Base-by-base conservation (phyloP, 257 asterid genomes). In the Buddleja alternifolia region DNA sequence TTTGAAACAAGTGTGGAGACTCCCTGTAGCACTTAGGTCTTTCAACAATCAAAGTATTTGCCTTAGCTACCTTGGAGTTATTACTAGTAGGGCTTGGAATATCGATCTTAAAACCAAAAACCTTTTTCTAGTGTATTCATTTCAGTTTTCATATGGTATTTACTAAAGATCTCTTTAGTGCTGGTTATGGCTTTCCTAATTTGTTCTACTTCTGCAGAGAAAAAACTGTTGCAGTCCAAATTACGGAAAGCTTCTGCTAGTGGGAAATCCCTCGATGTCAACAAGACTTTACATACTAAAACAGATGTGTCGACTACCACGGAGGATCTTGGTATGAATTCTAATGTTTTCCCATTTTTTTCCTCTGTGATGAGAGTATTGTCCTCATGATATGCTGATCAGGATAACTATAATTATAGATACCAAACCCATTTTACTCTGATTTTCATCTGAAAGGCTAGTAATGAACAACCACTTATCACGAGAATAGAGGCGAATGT, bases 251-350 rank as follows among this genome's bases (percentile, higher is more conserved):
- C 93, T 75, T 88, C 95, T 44, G 79, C 89, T 12, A 78, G 84
- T 77, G 90, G 84, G 75, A 89, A 84, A 81, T 75, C 84, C 39
- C 70, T 14, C 32, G 86, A 83, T 68, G 66, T 79, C 57, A 79
- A 67, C 82, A 77, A 79, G 83, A 80, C 74, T 63, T 63, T 86
- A 67, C 15, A 73, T 50, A 50, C 60, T 41, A 86, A 78, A 73
- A 78, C 81, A 72, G 96, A 90, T 71, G 83, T 77, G 23, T 83
- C 99, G 48, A 94, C 97, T 54, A 85, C 96, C 60, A 94, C 99
- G 14, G 95, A 86, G 78, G 95, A 89, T 91, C 96, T 91, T 69
- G 93, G 97, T 94, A 85, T 70, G 79, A 41, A 25, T 66, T 60
- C 40, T 39, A 37, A 61, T 57, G 40, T 12, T 60, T 54, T 57